These are phyloP conservation scores for Fraxinus paxiana DNA, from an alignment of 305 asterid genomes.

Conservation along the genomic window DNA sequence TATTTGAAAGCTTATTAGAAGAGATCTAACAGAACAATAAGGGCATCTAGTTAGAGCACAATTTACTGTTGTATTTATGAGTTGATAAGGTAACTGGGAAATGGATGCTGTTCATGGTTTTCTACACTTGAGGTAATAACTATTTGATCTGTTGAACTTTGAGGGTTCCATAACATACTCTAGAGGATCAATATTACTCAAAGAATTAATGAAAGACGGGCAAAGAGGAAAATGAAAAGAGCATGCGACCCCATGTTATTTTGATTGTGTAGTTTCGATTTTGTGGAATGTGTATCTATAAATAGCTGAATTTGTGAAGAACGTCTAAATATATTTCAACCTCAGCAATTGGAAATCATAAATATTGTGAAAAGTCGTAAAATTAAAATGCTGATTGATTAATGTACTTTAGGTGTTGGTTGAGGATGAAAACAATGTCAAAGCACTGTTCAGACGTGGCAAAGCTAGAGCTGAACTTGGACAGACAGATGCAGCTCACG, in stretches of 20 bases:
- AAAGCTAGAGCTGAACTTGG: conserved; percentile 94
- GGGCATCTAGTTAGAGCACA: background rate
- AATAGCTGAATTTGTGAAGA: background rate
- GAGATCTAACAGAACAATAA: background rate
- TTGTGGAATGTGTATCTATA: background rate
- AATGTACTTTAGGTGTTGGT: conserved; percentile 52
- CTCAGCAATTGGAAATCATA: background rate
- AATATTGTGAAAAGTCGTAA: background rate
- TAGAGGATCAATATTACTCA: background rate
- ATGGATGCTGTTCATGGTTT: background rate
- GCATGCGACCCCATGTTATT: background rate
- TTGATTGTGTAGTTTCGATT: background rate
- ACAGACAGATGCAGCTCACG: conserved; percentile 92
- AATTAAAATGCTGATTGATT: background rate
- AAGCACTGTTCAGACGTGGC: conserved; percentile 87
- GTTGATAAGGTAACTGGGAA: background rate
- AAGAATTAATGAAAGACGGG: background rate
- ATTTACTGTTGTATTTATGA: background rate
- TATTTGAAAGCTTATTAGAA: background rate
- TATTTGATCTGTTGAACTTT: background rate
- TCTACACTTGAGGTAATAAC: background rate
- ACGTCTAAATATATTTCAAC: background rate
- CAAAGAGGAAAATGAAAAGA: background rate
- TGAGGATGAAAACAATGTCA: conserved; percentile 83
- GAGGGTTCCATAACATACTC: background rate